Base-by-base conservation (phyloP, 2,329 filamentous ascomycete species). In the Epichloe glyceriae region DNA sequence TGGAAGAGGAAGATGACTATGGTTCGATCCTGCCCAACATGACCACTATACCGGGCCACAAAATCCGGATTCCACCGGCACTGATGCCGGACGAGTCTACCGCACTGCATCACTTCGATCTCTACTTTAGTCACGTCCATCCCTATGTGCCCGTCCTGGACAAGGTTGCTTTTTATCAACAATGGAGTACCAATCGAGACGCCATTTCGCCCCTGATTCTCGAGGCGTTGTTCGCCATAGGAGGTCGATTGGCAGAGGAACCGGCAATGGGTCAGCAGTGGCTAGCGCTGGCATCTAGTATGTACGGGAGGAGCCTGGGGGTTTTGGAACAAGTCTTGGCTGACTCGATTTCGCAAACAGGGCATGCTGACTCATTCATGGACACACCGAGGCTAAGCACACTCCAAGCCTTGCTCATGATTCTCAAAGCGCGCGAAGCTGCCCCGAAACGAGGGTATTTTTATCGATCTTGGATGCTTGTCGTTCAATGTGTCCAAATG, bases 381-480 rank as follows among this genome's bases (percentile, higher is more conserved):
- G 91, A 96, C 60, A 82, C 91, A 22, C 89, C 91, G 2, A 79
- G 91, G 47, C 63, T 97, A 45, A 96, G 88, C 67, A 97, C 93
- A 0, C 82, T 97, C 10, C 91, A 97, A 68, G 91, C 89, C 3
- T 73, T 95, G 54, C 70, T 96, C 43, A 83, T 97, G 43, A 75
- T 96, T 17, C 71, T 96, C 42, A 97, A 97, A 66, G 93, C 91
- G 1, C 80, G 89, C 55, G 91, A 97, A 66, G 86, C 87, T n/a
- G 82, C 86, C 8, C 90, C 91, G 0, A 95, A 95, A 63, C 82
- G 88, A 53, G 93, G 93, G 1, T 97, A 97, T 64, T 97, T 93
- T 66, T 97, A 93, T 68, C 83, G 91, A 38, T 97, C 93, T 0
- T 97, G 93, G 91, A 95, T 96, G 81, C 88, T 86, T 5, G 82